Percentiles rank a stretch among this genome's conserved stretches.
phyloP scores from a whole-genome alignment of 192 early-diverging fungal genomes.

The Coemansia sp. region DNA sequence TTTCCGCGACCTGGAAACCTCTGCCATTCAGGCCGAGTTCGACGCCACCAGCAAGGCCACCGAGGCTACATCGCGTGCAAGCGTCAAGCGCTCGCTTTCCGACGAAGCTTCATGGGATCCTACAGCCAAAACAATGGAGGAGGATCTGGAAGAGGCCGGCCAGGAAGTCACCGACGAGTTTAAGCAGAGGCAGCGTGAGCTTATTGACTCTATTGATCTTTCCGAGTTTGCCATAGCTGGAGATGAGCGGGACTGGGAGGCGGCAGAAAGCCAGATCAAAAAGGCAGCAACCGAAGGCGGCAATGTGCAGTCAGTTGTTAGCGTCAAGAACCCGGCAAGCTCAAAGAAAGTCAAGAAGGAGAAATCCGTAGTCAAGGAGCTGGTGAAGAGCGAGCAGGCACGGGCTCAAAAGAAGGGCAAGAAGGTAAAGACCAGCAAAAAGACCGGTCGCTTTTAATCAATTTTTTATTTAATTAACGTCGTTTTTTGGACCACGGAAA shows the following conservation, averaged over 20 bases:
- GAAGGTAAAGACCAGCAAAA: constrained; percentile 50
- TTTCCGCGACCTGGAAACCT: constrained; percentile 61
- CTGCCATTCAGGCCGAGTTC: constrained; percentile 24
- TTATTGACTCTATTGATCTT: constrained; percentile 76
- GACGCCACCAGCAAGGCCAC: constrained; percentile 18
- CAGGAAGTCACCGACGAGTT: constrained; percentile 65
- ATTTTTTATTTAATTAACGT: constrained; percentile 8
- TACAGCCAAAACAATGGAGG: constrained; percentile 66
- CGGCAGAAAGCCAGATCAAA: constrained; percentile 66
- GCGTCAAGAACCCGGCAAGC: constrained; percentile 64
- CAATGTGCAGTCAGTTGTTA: constrained; percentile 59
- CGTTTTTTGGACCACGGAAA: constrained; percentile 48
- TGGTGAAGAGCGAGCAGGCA: constrained; percentile 33
- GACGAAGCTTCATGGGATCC: constrained; percentile 90
- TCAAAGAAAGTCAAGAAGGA: constrained; percentile 56
- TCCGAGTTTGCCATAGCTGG: constrained; percentile 73
- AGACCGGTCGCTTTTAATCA: constrained; percentile 28
- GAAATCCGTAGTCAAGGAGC: constrained; percentile 18
- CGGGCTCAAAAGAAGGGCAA: constrained; percentile 25
- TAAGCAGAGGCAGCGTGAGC: constrained; percentile 70
- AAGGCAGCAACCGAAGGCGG: constrained; percentile 53
- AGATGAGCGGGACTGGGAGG: constrained; percentile 69
- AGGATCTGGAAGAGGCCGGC: constrained; percentile 83
- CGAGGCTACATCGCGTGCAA: not conserved
- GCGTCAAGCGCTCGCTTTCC: constrained; percentile 28